Evolutionary conservation across 352 stramenopile genomes (phyloP).

Genomic region (Phytophthora rubi): DNA sequence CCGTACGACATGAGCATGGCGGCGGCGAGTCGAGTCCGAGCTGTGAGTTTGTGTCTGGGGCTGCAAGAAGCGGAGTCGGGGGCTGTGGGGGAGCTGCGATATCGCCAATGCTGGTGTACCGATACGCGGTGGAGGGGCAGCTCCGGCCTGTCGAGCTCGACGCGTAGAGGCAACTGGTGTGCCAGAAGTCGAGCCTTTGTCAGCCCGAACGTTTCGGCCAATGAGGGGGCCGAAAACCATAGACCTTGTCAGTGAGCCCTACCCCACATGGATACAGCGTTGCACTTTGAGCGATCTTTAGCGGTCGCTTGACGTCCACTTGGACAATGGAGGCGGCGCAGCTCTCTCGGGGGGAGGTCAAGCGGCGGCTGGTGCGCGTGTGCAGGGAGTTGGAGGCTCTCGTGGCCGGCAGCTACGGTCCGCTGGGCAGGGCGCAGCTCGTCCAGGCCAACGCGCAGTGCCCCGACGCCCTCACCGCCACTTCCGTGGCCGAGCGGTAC

Average conservation of each 20-base stretch:
- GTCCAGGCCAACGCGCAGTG: conserved; percentile 58
- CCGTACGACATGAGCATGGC: conserved; percentile 69
- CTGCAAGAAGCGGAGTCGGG: no score
- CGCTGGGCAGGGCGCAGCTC: conserved; percentile 44
- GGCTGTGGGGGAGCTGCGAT: no score
- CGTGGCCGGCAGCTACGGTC: conserved; percentile 53
- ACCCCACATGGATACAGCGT: conserved; percentile 22
- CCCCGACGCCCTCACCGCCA: conserved; percentile 55
- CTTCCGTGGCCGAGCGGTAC: conserved; percentile 46
- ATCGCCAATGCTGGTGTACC: background rate
- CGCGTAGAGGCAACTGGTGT: conserved; percentile 16
- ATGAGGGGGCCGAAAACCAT: background rate
- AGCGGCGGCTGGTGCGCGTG: conserved; percentile 38
- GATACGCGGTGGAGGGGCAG: conserved; percentile 13
- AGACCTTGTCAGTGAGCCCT: conserved; percentile 1
- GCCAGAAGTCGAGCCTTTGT: no score
- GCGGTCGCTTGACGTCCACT: conserved; percentile 8
- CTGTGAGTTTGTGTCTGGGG: no score
- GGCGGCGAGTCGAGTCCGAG: background rate
- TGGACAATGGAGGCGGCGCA: conserved; percentile 4
- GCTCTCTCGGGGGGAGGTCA: conserved; percentile 30
- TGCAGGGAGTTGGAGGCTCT: conserved; percentile 39
- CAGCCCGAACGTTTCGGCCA: conserved; percentile 6
- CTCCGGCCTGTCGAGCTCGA: conserved; percentile 15
- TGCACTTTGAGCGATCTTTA: conserved; percentile 17